phyloP scores from a whole-genome alignment of 768 basidiomycete species.

The Lactarius vividus region DNA sequence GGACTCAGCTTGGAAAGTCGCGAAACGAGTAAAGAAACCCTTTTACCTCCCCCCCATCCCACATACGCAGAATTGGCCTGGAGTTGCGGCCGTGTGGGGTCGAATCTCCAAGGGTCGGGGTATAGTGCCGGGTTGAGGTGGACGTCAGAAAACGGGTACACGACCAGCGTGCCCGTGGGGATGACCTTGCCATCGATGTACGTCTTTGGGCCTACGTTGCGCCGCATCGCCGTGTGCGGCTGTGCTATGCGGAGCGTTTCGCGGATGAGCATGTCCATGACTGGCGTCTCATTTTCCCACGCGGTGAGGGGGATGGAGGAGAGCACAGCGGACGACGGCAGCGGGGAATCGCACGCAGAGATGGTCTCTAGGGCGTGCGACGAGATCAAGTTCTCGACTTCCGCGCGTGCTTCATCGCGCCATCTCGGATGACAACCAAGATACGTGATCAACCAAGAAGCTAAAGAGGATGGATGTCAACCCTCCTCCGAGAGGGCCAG shows the following conservation, averaged over 20 bases:
- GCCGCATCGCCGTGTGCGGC: constrained; percentile 78
- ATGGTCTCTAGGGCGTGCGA: constrained; percentile 12
- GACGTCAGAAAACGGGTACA: constrained; percentile 79
- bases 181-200: constrained; percentile 67
- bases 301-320: constrained; percentile 60
- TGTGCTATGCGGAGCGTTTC: constrained; percentile 78
- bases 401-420: constrained; percentile 56
- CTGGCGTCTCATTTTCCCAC: constrained; percentile 69
- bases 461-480: constrained; percentile 34
- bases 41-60: constrained; percentile 78
- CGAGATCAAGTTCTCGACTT: constrained; percentile 54
- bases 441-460: constrained; percentile 74
- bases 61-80: constrained; percentile 60
- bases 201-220: constrained; percentile 69
- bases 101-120: constrained; percentile 74
- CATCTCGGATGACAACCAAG: constrained; percentile 66
- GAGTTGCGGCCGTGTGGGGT: constrained; percentile 49
- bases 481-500: constrained; percentile 16
- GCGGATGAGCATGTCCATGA: constrained; percentile 68
- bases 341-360: constrained; percentile 10
- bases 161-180: constrained; percentile 69
- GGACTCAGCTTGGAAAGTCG: constrained; percentile 16
- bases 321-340: constrained; percentile 45
- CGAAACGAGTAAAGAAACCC: constrained; percentile 25
- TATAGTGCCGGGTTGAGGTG: constrained; percentile 72